Percentiles rank a stretch among this genome's conserved stretches.
phyloP scores from a whole-genome alignment of 2,329 filamentous ascomycete genomes.

The Passalora sequoiae region DNA sequence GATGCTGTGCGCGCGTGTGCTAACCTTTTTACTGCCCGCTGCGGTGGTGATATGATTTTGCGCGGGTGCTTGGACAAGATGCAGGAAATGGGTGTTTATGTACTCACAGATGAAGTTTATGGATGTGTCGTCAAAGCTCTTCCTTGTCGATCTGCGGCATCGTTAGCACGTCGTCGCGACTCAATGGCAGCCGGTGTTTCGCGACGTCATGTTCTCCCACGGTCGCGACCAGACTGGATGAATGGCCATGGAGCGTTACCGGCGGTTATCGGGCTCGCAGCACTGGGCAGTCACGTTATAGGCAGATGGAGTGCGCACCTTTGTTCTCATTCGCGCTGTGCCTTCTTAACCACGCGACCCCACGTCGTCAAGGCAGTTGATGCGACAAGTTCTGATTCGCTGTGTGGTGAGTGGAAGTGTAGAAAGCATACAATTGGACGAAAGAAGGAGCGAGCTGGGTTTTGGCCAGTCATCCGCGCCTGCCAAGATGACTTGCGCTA shows the following conservation, averaged over 20 bases:
- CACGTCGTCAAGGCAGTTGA: too few species aligned
- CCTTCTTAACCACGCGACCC: slow-evolving; percentile 4
- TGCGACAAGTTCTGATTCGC: too few species aligned
- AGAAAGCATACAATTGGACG: too few species aligned
- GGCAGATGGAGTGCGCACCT: slow-evolving; percentile 8
- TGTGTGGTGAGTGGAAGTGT: too few species aligned
- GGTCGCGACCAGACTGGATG: neutral
- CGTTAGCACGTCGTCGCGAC: slow-evolving; percentile 13
- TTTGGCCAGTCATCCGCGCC: too few species aligned
- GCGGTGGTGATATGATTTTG: neutral
- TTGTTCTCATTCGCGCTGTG: slow-evolving; percentile 8
- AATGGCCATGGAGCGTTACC: slow-evolving; percentile 4
- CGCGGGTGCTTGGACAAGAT: too few species aligned
- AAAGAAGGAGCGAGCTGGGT: too few species aligned
- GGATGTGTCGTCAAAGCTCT: neutral
- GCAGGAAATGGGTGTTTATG: neutral
- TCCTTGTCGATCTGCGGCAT: slow-evolving; percentile 5
- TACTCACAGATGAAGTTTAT: neutral
- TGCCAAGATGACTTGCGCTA: too few species aligned
- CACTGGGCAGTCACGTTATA: slow-evolving; percentile 4
- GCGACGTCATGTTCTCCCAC: slow-evolving; percentile 5
- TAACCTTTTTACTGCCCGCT: neutral
- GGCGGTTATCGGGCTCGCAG: too few species aligned
- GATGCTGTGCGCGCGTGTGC: neutral
- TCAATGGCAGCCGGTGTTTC: too few species aligned